Evolutionary conservation across 1,139 yeast species (phyloP), one percentile per base, ranked within the genome.

Genomic region (Lizanozyma gosingica): DNA sequence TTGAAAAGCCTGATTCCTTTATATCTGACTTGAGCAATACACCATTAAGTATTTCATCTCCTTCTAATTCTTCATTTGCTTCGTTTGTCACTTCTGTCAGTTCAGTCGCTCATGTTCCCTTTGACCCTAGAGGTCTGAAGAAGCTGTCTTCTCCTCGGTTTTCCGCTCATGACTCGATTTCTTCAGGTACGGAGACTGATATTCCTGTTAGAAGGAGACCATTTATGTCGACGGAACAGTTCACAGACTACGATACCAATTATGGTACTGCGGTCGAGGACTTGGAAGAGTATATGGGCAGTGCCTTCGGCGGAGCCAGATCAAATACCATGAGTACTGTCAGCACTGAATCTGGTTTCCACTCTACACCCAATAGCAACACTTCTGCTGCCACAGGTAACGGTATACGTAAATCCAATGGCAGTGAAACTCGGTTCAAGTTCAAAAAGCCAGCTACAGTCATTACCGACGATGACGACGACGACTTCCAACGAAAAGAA

Each of bases 51-150:
- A 11, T 27, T 8, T 34, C 38, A 15, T 15, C 34, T 14, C 22
- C 15, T 32, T 17, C 38, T 3, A 11, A n/a, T 29, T n/a, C 32
- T 29, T 16, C 36, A 35, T 14, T 9, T 15, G 14, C 29, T 3
- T 8, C 16, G 18, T 16, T 17, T 15, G 38, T 14, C 3, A 27
- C 36, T 4, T 3, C 35, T 2, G 64, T 65, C 34, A 55, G 62
- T 34, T 51, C 57, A 15, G 56, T 63, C 35, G 16, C 34, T 38
- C 16, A 34, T n/a, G n/a, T 15, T 15, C 11, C 36, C 27, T n/a
- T 15, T 33, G 15, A 17, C 4, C 29, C 29, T 11, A 22, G 29
- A 22, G 29, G 29, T 22, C 29, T 27, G 9, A 29, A 29, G 15
- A 17, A 11, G 15, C 14, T 6, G 8, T 17, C 6, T 9, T 17